phyloP scores from a whole-genome alignment of 1,284 basidiomycete species.

The Rhodofomes roseus region DNA sequence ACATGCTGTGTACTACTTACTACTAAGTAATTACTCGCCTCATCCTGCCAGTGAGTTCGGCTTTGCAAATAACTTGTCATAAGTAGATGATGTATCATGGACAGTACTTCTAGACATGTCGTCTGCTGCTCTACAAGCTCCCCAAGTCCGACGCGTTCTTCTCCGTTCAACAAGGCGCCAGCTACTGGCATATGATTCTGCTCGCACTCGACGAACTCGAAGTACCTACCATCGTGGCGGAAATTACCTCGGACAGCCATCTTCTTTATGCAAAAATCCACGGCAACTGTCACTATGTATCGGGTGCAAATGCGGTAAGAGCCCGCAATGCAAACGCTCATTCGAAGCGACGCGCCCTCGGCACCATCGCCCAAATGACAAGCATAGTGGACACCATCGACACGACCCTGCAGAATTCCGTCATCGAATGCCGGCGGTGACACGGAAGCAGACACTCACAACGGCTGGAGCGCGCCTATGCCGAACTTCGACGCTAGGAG shows the following conservation, averaged over 20 bases:
- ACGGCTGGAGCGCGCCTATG: conserved; percentile 49
- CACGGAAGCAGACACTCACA: conserved; percentile 45
- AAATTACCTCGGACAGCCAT: background rate
- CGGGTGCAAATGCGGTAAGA: background rate
- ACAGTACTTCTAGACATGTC: too few species aligned
- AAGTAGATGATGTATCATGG: too few species aligned
- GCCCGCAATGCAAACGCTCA: background rate
- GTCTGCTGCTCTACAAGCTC: too few species aligned
- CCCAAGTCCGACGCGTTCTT: too few species aligned
- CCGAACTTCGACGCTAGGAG: conserved; percentile 47
- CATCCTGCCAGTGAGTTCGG: too few species aligned
- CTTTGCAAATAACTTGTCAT: too few species aligned
- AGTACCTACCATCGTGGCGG: too few species aligned
- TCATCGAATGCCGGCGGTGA: conserved; percentile 27
- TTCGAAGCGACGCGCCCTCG: conserved; percentile 19
- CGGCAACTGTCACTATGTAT: background rate
- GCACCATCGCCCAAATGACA: conserved; percentile 28
- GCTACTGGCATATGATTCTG: too few species aligned
- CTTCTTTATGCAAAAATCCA: background rate
- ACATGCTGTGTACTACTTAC: too few species aligned
- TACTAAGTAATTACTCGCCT: too few species aligned
- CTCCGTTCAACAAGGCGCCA: too few species aligned
- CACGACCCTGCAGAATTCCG: conserved; percentile 22
- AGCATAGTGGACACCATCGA: conserved; percentile 30
- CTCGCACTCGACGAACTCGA: too few species aligned